Percentiles rank a stretch among this genome's conserved stretches.
Evolutionary conservation across 352 stramenopile genomes (phyloP).

Genomic region (Hyphochytrium catenoides): DNA sequence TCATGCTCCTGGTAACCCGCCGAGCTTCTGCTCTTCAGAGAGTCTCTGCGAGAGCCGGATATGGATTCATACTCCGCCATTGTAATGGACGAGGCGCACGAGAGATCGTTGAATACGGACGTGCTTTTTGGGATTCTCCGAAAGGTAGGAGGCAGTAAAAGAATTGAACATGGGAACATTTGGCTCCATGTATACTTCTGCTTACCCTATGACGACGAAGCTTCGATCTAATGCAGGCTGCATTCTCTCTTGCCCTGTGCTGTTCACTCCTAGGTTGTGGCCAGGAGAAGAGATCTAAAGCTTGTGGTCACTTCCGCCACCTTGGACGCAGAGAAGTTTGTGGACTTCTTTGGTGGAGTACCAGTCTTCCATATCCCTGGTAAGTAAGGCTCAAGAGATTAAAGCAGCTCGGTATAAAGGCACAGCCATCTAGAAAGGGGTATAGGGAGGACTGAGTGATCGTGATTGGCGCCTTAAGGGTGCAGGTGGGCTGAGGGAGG

Average conservation of each 20-base stretch:
- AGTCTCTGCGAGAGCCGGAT: slow-evolving; percentile 70
- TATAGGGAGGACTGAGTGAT: too few species aligned
- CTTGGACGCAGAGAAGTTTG: slow-evolving; percentile 92
- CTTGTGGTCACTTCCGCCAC: slow-evolving; percentile 83
- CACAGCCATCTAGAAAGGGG: too few species aligned
- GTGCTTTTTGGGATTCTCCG: slow-evolving; percentile 78
- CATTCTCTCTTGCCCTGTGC: slow-evolving; percentile 30
- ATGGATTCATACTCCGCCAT: slow-evolving; percentile 62
- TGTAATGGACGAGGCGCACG: slow-evolving; percentile 85
- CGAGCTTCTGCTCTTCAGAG: too few species aligned
- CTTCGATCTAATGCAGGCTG: slow-evolving; percentile 25
- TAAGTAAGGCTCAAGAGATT: too few species aligned
- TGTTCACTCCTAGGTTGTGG: slow-evolving; percentile 34
- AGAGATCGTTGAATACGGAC: slow-evolving; percentile 79
- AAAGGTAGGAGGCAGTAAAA: slow-evolving; percentile 13
- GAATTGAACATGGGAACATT: neutral
- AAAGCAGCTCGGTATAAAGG: too few species aligned
- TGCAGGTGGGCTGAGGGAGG: too few species aligned
- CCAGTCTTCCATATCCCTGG: slow-evolving; percentile 91
- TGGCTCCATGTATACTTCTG: slow-evolving; percentile 10
- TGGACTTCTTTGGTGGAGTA: slow-evolving; percentile 85
- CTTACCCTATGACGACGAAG: slow-evolving; percentile 18
- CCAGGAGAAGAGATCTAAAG: slow-evolving; percentile 64
- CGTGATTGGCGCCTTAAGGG: too few species aligned
- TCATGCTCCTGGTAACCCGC: too few species aligned